Evolutionary conservation across 495 filamentous ascomycete species (phyloP), one percentile per base, ranked within the genome.

Genomic region (Evernia prunastri): DNA sequence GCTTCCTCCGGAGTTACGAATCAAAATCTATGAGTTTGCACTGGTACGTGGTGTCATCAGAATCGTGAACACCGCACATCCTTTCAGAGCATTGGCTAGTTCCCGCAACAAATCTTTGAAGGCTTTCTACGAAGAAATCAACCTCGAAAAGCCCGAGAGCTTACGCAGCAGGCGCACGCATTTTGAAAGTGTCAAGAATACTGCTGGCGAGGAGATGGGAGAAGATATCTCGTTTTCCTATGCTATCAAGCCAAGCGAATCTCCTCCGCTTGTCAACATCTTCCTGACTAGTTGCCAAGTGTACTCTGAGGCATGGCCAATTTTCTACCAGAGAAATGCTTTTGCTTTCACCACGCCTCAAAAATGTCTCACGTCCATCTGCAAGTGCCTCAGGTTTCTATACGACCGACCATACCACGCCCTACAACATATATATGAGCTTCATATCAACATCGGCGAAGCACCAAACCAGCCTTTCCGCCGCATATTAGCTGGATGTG

Each of bases 401-500:
- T 23, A 18, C 18, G 56, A 58, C 12, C 56, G 33, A n/a, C 56
- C 29, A n/a, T 11, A n/a, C 5, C 29, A 36, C 29, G 37, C 29
- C 13, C 23, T 58, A n/a, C 31, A 11, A n/a, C 36, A 58, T 18
- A 37, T 58, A 20, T 18, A 9, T 7, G 56, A 36, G 12, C 33
- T 58, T 12, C 56, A 58, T 10, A 31, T 58, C 11, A 31, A 13
- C 1, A 20, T 58, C 12, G 56, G 56, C n/a, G n/a, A 36, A 11
- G 18, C 18, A 2, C 56, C 15, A 0, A 10, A 36, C 4, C 25
- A 11, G 6, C 18, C 56, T 12, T 5, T 58, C 4, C 37, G 33
- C 33, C 2, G n/a, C 11, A 9, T 37, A 2, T 2, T 58, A 15
- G 2, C 18, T 12, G 7, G 0, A 0, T 0, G 3, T 4, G 9